Evolutionary conservation across 345 rosid species (phyloP), one percentile per base, ranked within the genome.

Genomic region (Raphanus sativus): DNA sequence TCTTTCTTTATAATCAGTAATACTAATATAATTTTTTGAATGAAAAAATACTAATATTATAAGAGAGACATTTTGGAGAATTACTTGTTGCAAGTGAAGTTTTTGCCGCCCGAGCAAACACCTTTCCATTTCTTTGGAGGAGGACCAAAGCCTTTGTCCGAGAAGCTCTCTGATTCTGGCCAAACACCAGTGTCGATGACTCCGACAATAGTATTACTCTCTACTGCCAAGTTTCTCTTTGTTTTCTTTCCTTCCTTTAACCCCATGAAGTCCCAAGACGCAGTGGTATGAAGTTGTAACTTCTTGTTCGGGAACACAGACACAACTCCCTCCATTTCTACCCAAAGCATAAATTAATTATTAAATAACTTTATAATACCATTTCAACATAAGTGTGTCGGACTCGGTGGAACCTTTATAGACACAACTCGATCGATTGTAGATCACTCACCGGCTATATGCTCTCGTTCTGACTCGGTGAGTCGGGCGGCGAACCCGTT

Each of bases 211-310:
- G 73, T 55, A 66, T 89, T 65, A 67, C 86, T 84, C 62, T 82
- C 85, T 59, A 9, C 15, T 0, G 58, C 45, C 0, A 67, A 59
- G 6, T 76, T 69, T n/a, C 74, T 36, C 0, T 62, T 64, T 8
- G 72, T 65, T 1, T 66, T 65, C 1, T 71, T 65, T 24, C 81
- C 81, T 29, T 80, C 78, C 45, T 42, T 62, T 9, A 89, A 38
- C 8, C 89, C 91, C 77, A 87, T 59, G 75, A 86, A 87, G 32
- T 83, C 81, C 94, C 91, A 89, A 5, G 90, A 89, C 24, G 81
- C 71, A 8, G 91, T 89, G 0, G 91, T 88, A 2, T 75, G 87
- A 42, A 81, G 2, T 82, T 12, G 81, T 67, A 5, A 60, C 24
- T 12, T 83, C 25, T 2, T 71, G 54, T 67, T 86, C 2, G 84